Percentiles rank a stretch among this genome's conserved stretches.
Evolutionary conservation across 176 grass and related monocot genomes (phyloP).

Genomic region (Aegilops longissima): DNA sequence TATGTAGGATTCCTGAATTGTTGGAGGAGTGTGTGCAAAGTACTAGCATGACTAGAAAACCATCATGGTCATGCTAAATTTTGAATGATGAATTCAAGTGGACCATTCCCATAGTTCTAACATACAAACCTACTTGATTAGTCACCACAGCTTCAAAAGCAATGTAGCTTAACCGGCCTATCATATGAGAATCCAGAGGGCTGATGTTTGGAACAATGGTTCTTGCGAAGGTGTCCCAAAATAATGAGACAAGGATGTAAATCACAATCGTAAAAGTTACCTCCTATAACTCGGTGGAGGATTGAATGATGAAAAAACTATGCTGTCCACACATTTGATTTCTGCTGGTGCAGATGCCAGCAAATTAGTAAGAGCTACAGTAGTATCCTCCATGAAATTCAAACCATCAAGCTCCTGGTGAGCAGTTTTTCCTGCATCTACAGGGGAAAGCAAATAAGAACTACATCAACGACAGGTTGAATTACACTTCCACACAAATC

Average conservation of each 20-base stretch:
- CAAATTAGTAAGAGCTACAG: slow-evolving; percentile 58
- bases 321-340: slow-evolving; percentile 79
- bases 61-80: background rate
- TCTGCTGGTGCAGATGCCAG: slow-evolving; percentile 55
- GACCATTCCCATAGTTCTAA: background rate
- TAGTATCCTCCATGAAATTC: slow-evolving; percentile 77
- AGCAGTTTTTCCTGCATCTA: slow-evolving; percentile 70
- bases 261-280: slow-evolving; percentile 37
- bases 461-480: background rate
- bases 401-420: slow-evolving; percentile 85
- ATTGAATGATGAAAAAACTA: slow-evolving; percentile 93
- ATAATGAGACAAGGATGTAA: background rate
- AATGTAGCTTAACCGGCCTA: background rate
- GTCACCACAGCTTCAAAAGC: background rate
- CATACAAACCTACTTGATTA: slow-evolving; percentile 5
- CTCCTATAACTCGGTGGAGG: slow-evolving; percentile 94
- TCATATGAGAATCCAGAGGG: background rate
- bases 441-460: slow-evolving; percentile 22
- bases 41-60: background rate
- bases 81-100: background rate
- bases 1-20: background rate
- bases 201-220: slow-evolving; percentile 1
- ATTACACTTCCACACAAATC: background rate
- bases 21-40: background rate
- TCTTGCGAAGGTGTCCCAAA: background rate